Evolutionary conservation across 1,284 basidiomycete species (phyloP), one percentile per base, ranked within the genome.

Genomic region (Pseudozyma pruni): DNA sequence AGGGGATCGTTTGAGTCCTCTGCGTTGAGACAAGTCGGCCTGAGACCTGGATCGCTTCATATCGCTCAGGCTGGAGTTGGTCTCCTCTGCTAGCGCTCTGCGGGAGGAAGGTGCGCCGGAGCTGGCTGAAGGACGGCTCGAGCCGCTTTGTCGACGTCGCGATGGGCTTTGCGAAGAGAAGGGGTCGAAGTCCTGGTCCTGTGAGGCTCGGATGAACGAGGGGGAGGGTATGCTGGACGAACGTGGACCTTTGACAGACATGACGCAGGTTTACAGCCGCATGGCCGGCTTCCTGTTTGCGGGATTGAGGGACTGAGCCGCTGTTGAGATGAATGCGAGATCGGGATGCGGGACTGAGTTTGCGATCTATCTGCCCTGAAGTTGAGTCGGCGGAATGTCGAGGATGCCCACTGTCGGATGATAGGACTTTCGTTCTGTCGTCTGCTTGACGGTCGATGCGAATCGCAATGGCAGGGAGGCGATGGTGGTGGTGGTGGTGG

Each of bases 181-280:
- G 6, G 62, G 62, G 38, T 59, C 62, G 41, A 66, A 59, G 35
- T 59, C 62, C 31, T 66, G 62, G 39, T 66, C 55, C 17, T 55
- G 62, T 4, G 50, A 49, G n/a, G 48, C 60, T 48, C 60, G 41
- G 25, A 50, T 31, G 14, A 57, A 31, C 22, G 44, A 35, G 10
- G 51, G 55, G 16, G 56, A 47, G 1, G 51, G 17, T 6, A 35
- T 7, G 16, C 32, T 22, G 2, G 55, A 45, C 17, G 62, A 46
- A n/a, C 51, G 51, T 37, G 46, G 52, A 43, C 45, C 32, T 23
- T 35, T 51, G 32, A 43, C 31, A 27, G 50, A 25, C 62, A 66
- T 66, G 17, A 38, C 38, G 51, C 14, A 13, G 16, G 4, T 27
- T 41, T 23, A 62, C 33, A 39, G 27, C 39, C 34, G 48, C 60